A percentile compares a stretch with the other conserved stretches of the same genome.
These are phyloP conservation scores for Diplodia sapinea DNA, from an alignment of 2,329 filamentous ascomycete genomes.

Conservation along the genomic window DNA sequence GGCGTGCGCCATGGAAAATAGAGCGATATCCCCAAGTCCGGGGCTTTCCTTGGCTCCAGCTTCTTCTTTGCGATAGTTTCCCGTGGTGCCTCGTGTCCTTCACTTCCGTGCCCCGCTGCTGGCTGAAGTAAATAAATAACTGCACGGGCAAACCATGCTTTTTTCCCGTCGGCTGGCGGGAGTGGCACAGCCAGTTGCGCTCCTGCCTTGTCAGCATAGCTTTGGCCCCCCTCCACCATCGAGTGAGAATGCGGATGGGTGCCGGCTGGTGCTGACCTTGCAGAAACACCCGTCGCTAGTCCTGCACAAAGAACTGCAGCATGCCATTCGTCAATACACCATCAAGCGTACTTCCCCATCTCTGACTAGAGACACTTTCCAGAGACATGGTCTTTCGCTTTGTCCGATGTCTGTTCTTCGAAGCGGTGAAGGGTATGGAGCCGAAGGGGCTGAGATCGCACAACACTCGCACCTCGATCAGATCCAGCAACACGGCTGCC, in stretches of 20 bases:
- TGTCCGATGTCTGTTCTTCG: conserved; percentile 20
- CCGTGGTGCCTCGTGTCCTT: conserved; percentile 28
- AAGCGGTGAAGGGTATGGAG: conserved; percentile 25
- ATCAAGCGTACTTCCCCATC: conserved; percentile 3
- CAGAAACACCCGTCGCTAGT: background rate
- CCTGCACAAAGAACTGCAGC: conserved; percentile 1
- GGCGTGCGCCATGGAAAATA: conserved; percentile 19
- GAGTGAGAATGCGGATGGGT: conserved; percentile 11
- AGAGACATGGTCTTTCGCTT: conserved; percentile 5
- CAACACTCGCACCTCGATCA: conserved; percentile 3
- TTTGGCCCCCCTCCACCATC: background rate
- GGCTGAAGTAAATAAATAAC: conserved; percentile 19
- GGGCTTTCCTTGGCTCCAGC: conserved; percentile 23
- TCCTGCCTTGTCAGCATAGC: conserved; percentile 1
- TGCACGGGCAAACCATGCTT: conserved; percentile 18
- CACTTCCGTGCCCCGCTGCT: conserved; percentile 22
- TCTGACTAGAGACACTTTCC: background rate
- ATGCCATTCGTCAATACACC: conserved; percentile 12
- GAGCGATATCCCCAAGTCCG: conserved; percentile 7
- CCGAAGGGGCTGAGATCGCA: conserved; percentile 24
- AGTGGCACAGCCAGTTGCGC: conserved; percentile 15
- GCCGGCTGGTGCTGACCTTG: background rate
- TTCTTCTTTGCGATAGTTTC: conserved; percentile 29
- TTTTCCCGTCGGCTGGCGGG: conserved; percentile 12
- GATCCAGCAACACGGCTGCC: conserved; percentile 29